Percentiles rank a stretch among this genome's conserved stretches.
phyloP scores from a whole-genome alignment of 169 alveolate species.

The Perkinsus chesapeaki region DNA sequence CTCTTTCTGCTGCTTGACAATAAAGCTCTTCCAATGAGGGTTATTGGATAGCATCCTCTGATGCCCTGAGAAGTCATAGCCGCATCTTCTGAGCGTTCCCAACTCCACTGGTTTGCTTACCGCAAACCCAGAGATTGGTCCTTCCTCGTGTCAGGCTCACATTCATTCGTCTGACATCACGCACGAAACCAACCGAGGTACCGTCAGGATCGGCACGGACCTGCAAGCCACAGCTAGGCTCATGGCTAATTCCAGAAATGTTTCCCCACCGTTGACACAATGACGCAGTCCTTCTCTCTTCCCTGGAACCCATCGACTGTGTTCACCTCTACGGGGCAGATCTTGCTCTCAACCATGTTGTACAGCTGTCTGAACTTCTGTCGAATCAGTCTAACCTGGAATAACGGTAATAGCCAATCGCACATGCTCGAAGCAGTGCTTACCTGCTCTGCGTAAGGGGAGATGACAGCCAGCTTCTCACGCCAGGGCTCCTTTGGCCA shows the following conservation, averaged over 20 bases:
- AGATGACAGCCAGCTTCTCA: slow-evolving; percentile 29
- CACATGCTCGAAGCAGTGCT: not conserved
- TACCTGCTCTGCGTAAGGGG: slow-evolving; percentile 46
- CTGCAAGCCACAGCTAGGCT: not conserved
- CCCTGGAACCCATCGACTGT: slow-evolving; percentile 57
- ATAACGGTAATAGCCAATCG: not conserved
- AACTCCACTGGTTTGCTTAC: slow-evolving; percentile 37
- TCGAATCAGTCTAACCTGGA: slow-evolving; percentile 12
- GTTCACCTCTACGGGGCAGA: slow-evolving; percentile 47
- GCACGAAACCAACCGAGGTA: slow-evolving; percentile 69
- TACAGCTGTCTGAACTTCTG: slow-evolving; percentile 24
- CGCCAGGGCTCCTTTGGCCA: slow-evolving; percentile 20
- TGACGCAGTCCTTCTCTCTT: not conserved
- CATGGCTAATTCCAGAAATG: not conserved
- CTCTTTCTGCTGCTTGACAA: not conserved
- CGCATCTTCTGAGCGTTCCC: too few relatives aligned
- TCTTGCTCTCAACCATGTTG: slow-evolving; percentile 19
- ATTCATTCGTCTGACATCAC: slow-evolving; percentile 81
- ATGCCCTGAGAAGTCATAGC: too few relatives aligned
- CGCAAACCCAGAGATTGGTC: slow-evolving; percentile 72
- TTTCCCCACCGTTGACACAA: not conserved
- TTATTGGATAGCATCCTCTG: not conserved
- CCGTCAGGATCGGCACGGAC: slow-evolving; percentile 30
- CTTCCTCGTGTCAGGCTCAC: slow-evolving; percentile 88
- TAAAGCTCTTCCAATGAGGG: not conserved